phyloP scores from a whole-genome alignment of 164 flowering plant species.

The Nymphaea thermarum region DNA sequence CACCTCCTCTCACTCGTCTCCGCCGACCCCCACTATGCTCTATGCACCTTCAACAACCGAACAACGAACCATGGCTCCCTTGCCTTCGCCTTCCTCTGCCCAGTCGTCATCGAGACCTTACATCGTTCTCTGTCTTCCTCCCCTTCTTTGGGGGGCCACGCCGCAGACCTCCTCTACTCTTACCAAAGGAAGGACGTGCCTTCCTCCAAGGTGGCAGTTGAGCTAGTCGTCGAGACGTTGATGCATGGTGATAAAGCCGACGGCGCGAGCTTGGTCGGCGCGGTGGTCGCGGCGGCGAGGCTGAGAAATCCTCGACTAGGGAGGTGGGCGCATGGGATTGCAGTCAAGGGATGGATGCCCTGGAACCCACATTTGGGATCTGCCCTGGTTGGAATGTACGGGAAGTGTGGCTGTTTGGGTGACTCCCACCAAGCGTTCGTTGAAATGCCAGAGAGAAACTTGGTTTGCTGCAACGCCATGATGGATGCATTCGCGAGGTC shows the following conservation, averaged over 20 bases:
- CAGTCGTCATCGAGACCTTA: no score
- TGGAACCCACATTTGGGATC: constrained; percentile 31
- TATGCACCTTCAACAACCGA: no score
- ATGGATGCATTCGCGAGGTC: constrained; percentile 12
- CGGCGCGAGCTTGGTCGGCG: not conserved
- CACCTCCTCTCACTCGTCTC: no score
- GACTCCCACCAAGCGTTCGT: constrained; percentile 32
- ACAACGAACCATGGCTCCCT: no score
- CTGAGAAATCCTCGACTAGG: not conserved
- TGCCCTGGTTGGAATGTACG: constrained; percentile 34
- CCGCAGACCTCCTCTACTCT: no score
- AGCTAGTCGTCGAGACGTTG: not conserved
- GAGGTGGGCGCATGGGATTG: not conserved
- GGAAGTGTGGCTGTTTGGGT: constrained; percentile 29
- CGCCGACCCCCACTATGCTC: no score
- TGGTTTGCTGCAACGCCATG: constrained; percentile 24
- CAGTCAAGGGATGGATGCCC: not conserved
- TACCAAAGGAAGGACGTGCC: no score
- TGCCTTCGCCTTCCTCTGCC: no score
- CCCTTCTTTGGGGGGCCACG: no score
- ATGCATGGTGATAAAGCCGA: not conserved
- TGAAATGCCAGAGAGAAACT: constrained; percentile 22
- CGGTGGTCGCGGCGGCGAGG: not conserved
- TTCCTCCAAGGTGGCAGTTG: no score
- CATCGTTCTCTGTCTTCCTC: no score